These are phyloP conservation scores for Cenchrus fungigraminus DNA, from an alignment of 176 grass and related monocot species.

Conservation along the genomic window DNA sequence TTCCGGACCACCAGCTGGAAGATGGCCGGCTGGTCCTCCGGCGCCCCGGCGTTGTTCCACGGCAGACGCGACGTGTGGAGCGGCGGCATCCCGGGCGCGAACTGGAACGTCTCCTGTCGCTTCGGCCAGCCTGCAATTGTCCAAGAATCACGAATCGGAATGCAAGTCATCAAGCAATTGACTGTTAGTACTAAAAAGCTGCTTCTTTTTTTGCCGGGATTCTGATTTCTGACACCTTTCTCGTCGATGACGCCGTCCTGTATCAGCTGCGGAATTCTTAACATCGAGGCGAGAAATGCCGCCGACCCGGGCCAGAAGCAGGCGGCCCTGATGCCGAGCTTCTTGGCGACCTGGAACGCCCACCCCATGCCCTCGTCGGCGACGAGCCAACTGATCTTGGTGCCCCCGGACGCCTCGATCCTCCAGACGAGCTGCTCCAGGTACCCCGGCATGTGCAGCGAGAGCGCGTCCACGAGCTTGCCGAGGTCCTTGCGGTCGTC, in stretches of 20 bases:
- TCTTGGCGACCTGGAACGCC: conserved; percentile 57
- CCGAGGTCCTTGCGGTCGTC: conserved; percentile 73
- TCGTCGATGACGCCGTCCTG: conserved; percentile 58
- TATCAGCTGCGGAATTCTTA: conserved; percentile 43
- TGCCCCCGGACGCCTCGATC: conserved; percentile 14
- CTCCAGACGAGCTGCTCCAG: conserved; percentile 44
- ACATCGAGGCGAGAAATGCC: conserved; percentile 52
- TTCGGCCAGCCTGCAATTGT: conserved; percentile 34
- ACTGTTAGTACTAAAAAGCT: too few relatives aligned
- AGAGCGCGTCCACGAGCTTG: conserved; percentile 54
- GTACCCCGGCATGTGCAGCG: conserved; percentile 23
- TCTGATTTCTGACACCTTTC: conserved; percentile 26
- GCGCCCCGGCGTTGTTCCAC: conserved; percentile 37
- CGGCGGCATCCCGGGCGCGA: conserved; percentile 46
- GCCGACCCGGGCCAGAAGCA: conserved; percentile 52
- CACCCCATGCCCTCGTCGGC: conserved; percentile 70
- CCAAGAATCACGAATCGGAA: not conserved
- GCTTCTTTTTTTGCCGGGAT: too few relatives aligned
- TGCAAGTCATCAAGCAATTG: not conserved
- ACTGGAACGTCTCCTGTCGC: conserved; percentile 25
- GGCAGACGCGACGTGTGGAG: conserved; percentile 42
- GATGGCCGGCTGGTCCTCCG: conserved; percentile 10
- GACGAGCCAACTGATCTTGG: conserved; percentile 55
- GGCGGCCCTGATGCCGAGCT: conserved; percentile 48
- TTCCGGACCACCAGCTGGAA: conserved; percentile 15